A percentile compares a stretch with the other conserved stretches of the same genome.
Evolutionary conservation across 2,329 filamentous ascomycete species (phyloP).

Genomic region (Colletotrichum salicis): DNA sequence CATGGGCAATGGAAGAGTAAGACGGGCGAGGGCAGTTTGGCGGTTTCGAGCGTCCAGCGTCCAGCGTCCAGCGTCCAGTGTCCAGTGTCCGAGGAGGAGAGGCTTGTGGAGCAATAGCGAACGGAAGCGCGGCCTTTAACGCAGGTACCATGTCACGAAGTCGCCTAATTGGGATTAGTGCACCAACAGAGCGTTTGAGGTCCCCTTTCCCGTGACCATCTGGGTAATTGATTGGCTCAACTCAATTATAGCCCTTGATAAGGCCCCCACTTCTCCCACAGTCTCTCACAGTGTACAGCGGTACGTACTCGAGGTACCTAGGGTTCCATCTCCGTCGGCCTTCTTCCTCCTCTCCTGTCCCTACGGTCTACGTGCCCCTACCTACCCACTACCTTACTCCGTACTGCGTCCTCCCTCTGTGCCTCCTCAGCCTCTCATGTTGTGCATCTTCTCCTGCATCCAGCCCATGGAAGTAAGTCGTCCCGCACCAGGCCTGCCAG

Average conservation of each 20-base stretch:
- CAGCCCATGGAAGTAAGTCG: not conserved
- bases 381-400: too few relatives aligned
- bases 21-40: conserved; percentile 23
- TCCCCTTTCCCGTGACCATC: conserved; percentile 14
- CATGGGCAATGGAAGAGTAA: not conserved
- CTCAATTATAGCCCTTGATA: not conserved
- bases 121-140: conserved; percentile 19
- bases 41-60: conserved; percentile 26
- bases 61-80: too few relatives aligned
- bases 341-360: not conserved
- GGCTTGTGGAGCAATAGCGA: conserved; percentile 22
- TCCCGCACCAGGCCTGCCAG: not conserved
- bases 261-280: not conserved
- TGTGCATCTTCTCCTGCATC: not conserved
- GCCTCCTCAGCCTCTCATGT: not conserved
- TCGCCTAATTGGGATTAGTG: conserved; percentile 10
- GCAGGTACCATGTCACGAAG: conserved; percentile 19
- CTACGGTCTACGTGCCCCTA: too few relatives aligned
- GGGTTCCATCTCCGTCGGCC: too few relatives aligned
- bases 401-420: not conserved
- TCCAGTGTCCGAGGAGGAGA: not conserved
- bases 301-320: not conserved
- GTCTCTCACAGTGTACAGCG: not conserved
- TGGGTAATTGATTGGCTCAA: conserved; percentile 3
- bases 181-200: conserved; percentile 32